phyloP scores from a whole-genome alignment of 805 yeast genomes.

The Candida corydali region DNA sequence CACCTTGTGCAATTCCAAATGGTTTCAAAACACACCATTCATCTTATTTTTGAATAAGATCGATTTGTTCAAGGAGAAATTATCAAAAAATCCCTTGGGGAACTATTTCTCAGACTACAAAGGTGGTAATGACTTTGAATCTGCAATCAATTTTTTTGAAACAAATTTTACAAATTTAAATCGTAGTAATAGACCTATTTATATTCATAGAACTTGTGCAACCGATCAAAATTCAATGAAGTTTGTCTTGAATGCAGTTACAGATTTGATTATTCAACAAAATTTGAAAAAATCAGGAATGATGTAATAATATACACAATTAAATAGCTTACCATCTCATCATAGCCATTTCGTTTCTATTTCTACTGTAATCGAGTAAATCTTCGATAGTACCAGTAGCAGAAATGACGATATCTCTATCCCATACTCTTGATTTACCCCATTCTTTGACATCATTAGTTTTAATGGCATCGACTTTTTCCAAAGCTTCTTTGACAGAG shows the following conservation, averaged over 20 bases:
- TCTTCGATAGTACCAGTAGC: conserved; percentile 87
- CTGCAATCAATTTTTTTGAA: conserved; percentile 70
- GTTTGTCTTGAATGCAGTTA: conserved; percentile 87
- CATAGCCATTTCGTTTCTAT: conserved; percentile 86
- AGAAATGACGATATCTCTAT: conserved; percentile 75
- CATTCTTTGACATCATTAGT: conserved; percentile 60
- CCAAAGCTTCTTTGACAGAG: conserved; percentile 55
- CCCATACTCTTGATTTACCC: conserved; percentile 78
- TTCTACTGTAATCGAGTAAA: conserved; percentile 77
- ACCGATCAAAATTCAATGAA: conserved; percentile 87
- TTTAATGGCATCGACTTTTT: conserved; percentile 60
- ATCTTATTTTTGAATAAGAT: conserved; percentile 86
- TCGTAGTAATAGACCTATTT: conserved; percentile 67
- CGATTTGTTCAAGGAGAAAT: conserved; percentile 73
- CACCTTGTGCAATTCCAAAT: conserved; percentile 74
- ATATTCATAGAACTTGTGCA: conserved; percentile 92
- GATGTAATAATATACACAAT: conserved; percentile 29
- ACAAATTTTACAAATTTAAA: conserved; percentile 60
- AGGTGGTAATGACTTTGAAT: conserved; percentile 59
- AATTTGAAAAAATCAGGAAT: conserved; percentile 77
- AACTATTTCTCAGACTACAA: conserved; percentile 74
- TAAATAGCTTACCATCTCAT: conserved; percentile 55
- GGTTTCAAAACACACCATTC: conserved; percentile 85
- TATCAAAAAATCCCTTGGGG: conserved; percentile 59
- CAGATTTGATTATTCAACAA: conserved; percentile 84